A percentile compares a stretch with the other conserved stretches of the same genome.
Conservation (phyloP, 1,284 basidiomycete genomes). For the Chiua sp. region DNA sequence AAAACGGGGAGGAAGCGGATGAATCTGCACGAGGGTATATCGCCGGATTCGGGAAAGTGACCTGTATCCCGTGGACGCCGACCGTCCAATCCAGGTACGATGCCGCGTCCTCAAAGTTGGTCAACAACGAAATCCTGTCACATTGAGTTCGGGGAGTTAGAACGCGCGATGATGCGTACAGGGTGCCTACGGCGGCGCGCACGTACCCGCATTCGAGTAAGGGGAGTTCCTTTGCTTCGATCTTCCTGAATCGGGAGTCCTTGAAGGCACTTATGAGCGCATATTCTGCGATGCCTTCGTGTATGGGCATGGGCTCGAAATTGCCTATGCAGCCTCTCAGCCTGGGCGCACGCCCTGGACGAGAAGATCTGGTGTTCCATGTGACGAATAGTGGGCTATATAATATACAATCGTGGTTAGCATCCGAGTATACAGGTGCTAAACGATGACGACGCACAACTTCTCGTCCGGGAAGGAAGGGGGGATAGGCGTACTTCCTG, state of each 20-base stretch:
- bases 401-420: constrained; percentile 37
- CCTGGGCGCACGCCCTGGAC: constrained; percentile 61
- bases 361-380: constrained; percentile 81
- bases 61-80: constrained; percentile 92
- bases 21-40: constrained; percentile 52
- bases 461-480: constrained; percentile 71
- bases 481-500: constrained; percentile 53
- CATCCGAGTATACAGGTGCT: neutral
- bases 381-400: constrained; percentile 94
- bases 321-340: constrained; percentile 96
- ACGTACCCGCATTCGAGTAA: constrained; percentile 86
- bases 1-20: constrained; percentile 70
- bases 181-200: neutral
- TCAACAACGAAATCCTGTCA: constrained; percentile 83
- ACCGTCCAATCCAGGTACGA: constrained; percentile 93
- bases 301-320: constrained; percentile 82
- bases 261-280: constrained; percentile 86
- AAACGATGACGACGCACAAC: constrained; percentile 55
- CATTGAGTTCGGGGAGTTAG: neutral
- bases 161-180: neutral
- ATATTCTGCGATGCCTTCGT: constrained; percentile 86
- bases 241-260: constrained; percentile 73
- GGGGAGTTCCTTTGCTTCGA: constrained; percentile 78
- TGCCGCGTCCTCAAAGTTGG: constrained; percentile 86
- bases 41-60: constrained; percentile 84